These are phyloP conservation scores for Lactarius vividus DNA, from an alignment of 768 basidiomycete genomes.

Conservation along the genomic window DNA sequence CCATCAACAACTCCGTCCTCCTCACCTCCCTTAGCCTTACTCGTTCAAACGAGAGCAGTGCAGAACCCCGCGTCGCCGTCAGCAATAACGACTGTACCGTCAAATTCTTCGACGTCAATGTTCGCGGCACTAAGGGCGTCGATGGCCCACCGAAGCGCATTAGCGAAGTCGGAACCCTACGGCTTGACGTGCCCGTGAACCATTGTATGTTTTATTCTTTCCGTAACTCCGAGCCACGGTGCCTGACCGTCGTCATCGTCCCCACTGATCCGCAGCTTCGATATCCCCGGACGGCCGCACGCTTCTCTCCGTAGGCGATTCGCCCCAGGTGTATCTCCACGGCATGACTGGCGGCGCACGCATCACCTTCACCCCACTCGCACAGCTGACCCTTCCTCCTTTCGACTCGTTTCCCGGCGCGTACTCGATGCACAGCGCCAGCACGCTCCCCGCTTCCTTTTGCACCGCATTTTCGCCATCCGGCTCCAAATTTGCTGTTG, in stretches of 20 bases:
- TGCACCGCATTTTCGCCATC: conserved; percentile 75
- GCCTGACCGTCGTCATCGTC: conserved; percentile 7
- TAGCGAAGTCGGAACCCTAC: conserved; percentile 50
- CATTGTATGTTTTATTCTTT: conserved; percentile 55
- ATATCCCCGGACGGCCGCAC: conserved; percentile 87
- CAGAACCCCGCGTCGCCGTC: conserved; percentile 74
- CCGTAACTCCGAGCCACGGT: not conserved
- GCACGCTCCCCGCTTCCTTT: conserved; percentile 64
- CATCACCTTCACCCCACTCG: conserved; percentile 63
- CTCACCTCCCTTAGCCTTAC: conserved; percentile 63
- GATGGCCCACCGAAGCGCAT: conserved; percentile 43
- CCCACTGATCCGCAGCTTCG: conserved; percentile 53
- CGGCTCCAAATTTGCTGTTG: conserved; percentile 78
- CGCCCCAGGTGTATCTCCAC: conserved; percentile 80
- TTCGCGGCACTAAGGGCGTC: conserved; percentile 38
- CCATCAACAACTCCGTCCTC: conserved; percentile 80
- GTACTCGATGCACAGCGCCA: conserved; percentile 11
- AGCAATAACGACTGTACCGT: conserved; percentile 86
- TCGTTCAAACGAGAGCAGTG: conserved; percentile 57
- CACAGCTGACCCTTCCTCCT: conserved; percentile 63
- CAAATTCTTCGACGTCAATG: conserved; percentile 74
- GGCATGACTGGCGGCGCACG: conserved; percentile 63
- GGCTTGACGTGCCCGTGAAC: conserved; percentile 70
- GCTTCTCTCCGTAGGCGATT: conserved; percentile 88
- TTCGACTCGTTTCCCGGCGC: conserved; percentile 37